phyloP scores from a whole-genome alignment of 208 protist species.

The Novymonas esmeraldas region DNA sequence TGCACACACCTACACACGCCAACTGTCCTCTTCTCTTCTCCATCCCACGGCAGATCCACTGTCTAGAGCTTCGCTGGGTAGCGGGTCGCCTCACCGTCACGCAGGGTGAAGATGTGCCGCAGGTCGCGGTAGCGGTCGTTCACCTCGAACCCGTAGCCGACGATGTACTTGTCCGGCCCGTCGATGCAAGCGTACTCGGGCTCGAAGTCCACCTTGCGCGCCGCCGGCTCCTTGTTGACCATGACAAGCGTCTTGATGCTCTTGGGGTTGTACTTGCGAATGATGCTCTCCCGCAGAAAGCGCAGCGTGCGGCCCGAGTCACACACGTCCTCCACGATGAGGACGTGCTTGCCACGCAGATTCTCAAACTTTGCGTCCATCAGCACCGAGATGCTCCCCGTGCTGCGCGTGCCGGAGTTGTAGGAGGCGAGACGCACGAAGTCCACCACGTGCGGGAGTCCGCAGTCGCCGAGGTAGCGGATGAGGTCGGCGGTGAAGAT shows the following conservation, averaged over 20 bases:
- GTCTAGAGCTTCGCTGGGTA: slow-evolving; percentile 64
- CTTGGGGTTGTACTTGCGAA: slow-evolving; percentile 49
- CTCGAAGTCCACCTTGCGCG: slow-evolving; percentile 57
- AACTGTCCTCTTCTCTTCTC: neutral
- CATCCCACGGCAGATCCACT: neutral
- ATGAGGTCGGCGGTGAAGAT: slow-evolving; percentile 91
- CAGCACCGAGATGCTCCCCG: slow-evolving; percentile 62
- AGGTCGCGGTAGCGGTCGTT: slow-evolving; percentile 86
- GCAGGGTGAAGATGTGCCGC: slow-evolving; percentile 81
- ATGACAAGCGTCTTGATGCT: slow-evolving; percentile 76
- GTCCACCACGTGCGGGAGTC: slow-evolving; percentile 79
- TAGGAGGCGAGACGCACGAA: slow-evolving; percentile 88
- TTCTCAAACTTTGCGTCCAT: slow-evolving; percentile 57
- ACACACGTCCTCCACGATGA: slow-evolving; percentile 91
- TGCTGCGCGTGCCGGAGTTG: slow-evolving; percentile 63
- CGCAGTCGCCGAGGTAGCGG: slow-evolving; percentile 74
- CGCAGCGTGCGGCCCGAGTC: slow-evolving; percentile 83
- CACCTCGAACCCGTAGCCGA: slow-evolving; percentile 94
- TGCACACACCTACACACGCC: neutral
- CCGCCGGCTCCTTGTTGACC: slow-evolving; percentile 73
- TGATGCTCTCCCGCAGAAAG: slow-evolving; percentile 56
- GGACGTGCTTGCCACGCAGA: slow-evolving; percentile 79
- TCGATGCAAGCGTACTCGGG: slow-evolving; percentile 70
- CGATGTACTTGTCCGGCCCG: slow-evolving; percentile 82
- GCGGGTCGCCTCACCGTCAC: slow-evolving; percentile 56